Base-by-base conservation (phyloP, 768 basidiomycete genomes). In the Mycena vulgaris region DNA sequence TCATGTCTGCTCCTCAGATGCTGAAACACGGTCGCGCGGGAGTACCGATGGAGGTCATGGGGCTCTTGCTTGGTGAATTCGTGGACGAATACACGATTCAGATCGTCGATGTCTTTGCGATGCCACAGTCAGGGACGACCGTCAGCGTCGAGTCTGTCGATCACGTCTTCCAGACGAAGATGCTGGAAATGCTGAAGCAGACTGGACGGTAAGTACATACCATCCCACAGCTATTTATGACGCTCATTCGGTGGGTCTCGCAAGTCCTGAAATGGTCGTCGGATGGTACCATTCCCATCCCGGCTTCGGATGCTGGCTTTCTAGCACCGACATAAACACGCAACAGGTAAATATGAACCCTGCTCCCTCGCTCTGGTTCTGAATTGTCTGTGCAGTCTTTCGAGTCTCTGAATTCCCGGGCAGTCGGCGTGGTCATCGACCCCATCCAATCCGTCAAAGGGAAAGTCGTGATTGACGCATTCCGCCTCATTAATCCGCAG, bases 211-310 rank as follows among this genome's bases (percentile, higher is more conserved):
- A 75, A 78, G 92, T 81, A 48, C n/a, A n/a, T n/a, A 70, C 52
- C 55, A 66, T 70, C 58, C 30, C 57, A 55, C 49, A 71, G 62
- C 72, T 74, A 35, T 63, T 59, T 48, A 64, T 59, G 53, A 55
- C 37, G 28, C 56, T 74, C 56, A 47, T 37, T 65, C 30, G 37
- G 56, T 45, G 47, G 60, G 55, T 58, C 13, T 17, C 37, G 8
- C 33, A 19, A 92, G 97, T 75, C 95, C 97, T 35, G 98, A 99
- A 85, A 95, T 93, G 91, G 98, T 99, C 7, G 98, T 99, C 1
- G 98, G 98, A 5, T 99, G 98, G 98, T 99, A 99, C 78, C 98
- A 99, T 82, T 99, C 98, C 42, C 98, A 99, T 86, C 98, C 98
- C 63, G 98, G 98, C 40, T 99, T 99, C 82, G 98, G 98, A 6